Evolutionary conservation across 2,329 filamentous ascomycete genomes (phyloP).

Genomic region (Fusarium nelsonii): DNA sequence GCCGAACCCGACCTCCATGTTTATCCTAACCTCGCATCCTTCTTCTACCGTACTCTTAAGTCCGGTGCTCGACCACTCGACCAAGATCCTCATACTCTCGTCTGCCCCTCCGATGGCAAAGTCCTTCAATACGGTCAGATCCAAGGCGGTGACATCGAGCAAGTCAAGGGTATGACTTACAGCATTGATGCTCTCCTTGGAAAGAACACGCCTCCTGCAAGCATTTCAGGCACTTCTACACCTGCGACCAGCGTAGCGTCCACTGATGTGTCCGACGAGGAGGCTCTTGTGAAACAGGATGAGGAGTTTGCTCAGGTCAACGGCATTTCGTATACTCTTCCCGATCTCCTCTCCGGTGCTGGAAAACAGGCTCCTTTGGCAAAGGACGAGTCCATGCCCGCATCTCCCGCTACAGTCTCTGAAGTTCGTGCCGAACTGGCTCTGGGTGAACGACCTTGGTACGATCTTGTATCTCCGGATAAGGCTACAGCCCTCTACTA

Average conservation of each 20-base stretch:
- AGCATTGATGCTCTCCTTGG: conserved; percentile 93
- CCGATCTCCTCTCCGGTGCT: conserved; percentile 84
- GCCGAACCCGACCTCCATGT: conserved; percentile 87
- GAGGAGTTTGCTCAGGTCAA: conserved; percentile 96
- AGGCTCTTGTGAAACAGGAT: conserved; percentile 79
- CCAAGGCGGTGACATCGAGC: conserved; percentile 93
- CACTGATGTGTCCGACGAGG: conserved; percentile 60
- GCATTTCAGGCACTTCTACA: conserved; percentile 59
- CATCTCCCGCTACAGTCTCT: conserved; percentile 77
- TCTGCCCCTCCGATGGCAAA: conserved; percentile 91
- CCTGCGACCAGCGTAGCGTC: conserved; percentile 42
- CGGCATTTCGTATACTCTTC: conserved; percentile 94
- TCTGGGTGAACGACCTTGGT: conserved; percentile 77
- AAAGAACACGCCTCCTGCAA: conserved; percentile 67
- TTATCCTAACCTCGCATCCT: conserved; percentile 93
- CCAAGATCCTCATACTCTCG: conserved; percentile 79
- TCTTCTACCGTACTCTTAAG: conserved; percentile 97
- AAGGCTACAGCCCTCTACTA: conserved; percentile 86
- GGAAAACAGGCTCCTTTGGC: conserved; percentile 61
- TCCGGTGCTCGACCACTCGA: conserved; percentile 89
- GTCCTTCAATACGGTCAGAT: conserved; percentile 94
- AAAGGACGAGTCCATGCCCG: conserved; percentile 78
- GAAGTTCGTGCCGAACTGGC: conserved; percentile 88
- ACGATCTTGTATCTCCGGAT: conserved; percentile 71
- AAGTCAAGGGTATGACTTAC: conserved; percentile 99